Conservation (phyloP, 352 stramenopile genomes). For the Globisporangium echinulatum region DNA sequence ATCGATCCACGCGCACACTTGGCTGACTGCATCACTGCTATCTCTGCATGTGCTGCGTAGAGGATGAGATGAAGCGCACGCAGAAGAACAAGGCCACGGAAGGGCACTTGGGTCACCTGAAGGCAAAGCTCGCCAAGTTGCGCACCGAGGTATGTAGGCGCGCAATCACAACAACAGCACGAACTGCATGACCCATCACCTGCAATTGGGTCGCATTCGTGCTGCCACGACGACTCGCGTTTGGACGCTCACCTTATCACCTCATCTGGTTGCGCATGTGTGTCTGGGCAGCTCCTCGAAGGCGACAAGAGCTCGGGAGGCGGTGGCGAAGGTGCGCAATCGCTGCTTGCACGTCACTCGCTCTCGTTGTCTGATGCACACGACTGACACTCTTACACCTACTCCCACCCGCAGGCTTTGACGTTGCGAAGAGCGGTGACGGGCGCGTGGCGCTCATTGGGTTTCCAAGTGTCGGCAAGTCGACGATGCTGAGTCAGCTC, state of each 20-base stretch:
- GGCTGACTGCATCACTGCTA: not conserved
- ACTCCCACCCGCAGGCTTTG: conserved; percentile 66
- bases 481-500: conserved; percentile 87
- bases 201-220: not conserved
- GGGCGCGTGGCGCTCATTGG: conserved; percentile 96
- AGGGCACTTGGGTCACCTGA: conserved; percentile 90
- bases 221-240: conserved; percentile 1
- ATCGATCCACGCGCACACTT: not conserved
- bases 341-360: not conserved
- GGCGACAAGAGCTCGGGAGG: conserved; percentile 70
- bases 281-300: conserved; percentile 54
- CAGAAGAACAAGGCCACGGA: conserved; percentile 98
- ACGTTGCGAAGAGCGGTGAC: conserved; percentile 94
- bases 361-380: conserved; percentile 1
- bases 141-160: conserved; percentile 85
- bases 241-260: not conserved
- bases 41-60: conserved; percentile 21
- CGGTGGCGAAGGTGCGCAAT: conserved; percentile 58
- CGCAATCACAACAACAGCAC: too few relatives aligned
- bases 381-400: not conserved
- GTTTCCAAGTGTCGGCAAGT: conserved; percentile 88
- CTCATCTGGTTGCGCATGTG: not conserved
- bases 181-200: not conserved
- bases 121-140: conserved; percentile 99
- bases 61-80: conserved; percentile 95